phyloP scores from a whole-genome alignment of 225 moss, liverwort and hornwort species.

The Climacium dendroides region DNA sequence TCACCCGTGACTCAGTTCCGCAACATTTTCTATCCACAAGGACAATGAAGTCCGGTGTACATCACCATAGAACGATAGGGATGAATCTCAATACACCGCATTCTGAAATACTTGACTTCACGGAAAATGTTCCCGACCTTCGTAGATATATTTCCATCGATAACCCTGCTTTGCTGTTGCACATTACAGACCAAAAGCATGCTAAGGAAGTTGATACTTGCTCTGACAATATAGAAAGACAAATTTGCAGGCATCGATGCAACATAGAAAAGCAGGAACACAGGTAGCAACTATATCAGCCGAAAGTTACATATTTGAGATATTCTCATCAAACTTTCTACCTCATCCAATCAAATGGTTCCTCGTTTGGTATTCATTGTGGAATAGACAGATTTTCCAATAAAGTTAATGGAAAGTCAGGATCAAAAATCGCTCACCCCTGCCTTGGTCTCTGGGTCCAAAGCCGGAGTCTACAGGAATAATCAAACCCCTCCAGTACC shows the following conservation, averaged over 20 bases:
- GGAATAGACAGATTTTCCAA: neutral
- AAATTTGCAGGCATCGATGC: neutral
- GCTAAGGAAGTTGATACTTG: neutral
- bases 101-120: neutral
- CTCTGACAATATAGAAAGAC: neutral
- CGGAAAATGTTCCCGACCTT: neutral
- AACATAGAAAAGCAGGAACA: neutral
- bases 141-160: neutral
- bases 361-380: neutral
- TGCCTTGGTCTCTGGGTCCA: slow-evolving; percentile 4
- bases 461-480: slow-evolving; percentile 20
- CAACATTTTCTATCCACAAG: slow-evolving; percentile 8
- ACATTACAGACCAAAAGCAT: neutral
- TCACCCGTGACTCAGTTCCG: slow-evolving; percentile 5
- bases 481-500: slow-evolving; percentile 40
- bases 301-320: neutral
- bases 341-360: neutral
- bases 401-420: neutral
- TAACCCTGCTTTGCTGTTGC: slow-evolving; percentile 11
- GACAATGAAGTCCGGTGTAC: neutral
- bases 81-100: neutral
- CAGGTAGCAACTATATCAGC: neutral
- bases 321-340: neutral
- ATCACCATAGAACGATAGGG: neutral
- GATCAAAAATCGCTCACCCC: slow-evolving; percentile 5